Conservation (phyloP, 2,329 filamentous ascomycete species). For the Fusarium buharicum region DNA sequence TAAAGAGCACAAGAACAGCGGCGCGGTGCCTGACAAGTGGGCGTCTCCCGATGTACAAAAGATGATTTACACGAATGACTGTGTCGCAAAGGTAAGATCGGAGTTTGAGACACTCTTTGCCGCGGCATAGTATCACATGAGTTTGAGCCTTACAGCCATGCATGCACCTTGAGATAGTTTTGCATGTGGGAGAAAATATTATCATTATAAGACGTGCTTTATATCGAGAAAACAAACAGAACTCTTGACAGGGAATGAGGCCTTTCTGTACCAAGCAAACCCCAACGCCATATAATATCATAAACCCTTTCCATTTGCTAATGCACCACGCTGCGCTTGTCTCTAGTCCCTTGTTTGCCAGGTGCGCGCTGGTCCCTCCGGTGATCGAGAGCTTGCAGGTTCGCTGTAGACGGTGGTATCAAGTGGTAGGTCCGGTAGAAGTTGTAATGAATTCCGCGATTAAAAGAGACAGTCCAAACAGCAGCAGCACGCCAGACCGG, state of each 20-base stretch:
- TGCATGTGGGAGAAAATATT: conserved; percentile 21
- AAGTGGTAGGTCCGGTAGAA: not conserved
- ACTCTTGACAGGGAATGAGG: conserved; percentile 20
- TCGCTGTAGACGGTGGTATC: conserved; percentile 12
- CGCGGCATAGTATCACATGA: conserved; percentile 23
- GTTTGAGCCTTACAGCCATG: conserved; percentile 4
- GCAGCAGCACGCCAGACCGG: conserved; percentile 66
- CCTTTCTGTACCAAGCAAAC: conserved; percentile 20
- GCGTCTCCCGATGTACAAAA: conserved; percentile 75
- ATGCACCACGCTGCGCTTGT: conserved; percentile 30
- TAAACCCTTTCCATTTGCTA: conserved; percentile 12
- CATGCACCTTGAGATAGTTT: not conserved
- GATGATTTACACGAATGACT: conserved; percentile 73
- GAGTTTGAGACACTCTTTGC: conserved; percentile 41
- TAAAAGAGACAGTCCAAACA: conserved; percentile 68
- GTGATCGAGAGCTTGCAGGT: not conserved
- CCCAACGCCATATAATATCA: conserved; percentile 40
- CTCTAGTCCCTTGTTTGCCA: not conserved
- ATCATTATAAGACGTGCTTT: conserved; percentile 37
- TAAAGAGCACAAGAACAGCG: conserved; percentile 61
- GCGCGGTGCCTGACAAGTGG: conserved; percentile 73
- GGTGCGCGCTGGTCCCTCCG: not conserved
- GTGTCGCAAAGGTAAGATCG: conserved; percentile 57
- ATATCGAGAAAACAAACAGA: conserved; percentile 34
- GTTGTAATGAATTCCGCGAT: conserved; percentile 21